Base-by-base conservation (phyloP, 83 land plant species). In the Diphasiastrum complanatum region DNA sequence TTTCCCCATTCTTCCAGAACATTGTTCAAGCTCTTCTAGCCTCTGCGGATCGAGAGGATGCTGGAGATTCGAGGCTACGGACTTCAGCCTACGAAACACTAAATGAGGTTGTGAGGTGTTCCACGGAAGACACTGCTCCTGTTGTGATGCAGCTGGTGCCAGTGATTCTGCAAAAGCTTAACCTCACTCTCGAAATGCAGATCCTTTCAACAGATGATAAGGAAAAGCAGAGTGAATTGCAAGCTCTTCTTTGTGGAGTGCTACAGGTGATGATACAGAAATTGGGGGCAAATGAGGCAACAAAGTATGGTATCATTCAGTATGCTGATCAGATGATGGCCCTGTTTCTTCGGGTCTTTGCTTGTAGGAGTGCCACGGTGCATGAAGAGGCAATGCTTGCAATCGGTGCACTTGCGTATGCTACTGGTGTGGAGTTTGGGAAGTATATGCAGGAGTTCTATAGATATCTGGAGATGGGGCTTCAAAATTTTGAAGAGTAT, bases 301-400 rank as follows among this genome's bases (percentile, higher is more conserved):
- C 71, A 8, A 68, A 68, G 53, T 61, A 60, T 31, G 71, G 69
- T 4, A 50, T 68, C 16, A 53, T 45, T 3, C 71, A 68, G 70
- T 68, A 61, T 34, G 71, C 71, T 23, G 71, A 68, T 34, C 70
- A 48, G 32, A 60, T 68, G 71, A 68, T 68, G 68, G 52, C 50
- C 2, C 30, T 68, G 68, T 68, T 68, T 26, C 43, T 68, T 18
- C 49, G 69, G 26, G 71, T 68, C 41, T 68, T 68, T 5, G 71
- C 71, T 43, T 68, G 71, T 47, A 65, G 71, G 25, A 68, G 71
- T 47, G 71, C 71, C 1, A 68, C 71, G 24, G 71, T 68, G 3
- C 71, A 68, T 46, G 71, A 68, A 41, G 71, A 68, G 45, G 71
- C 71, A 0, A 68, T 68, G 71, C 68, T 68, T 12, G 71, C 71